phyloP scores from a whole-genome alignment of 495 filamentous ascomycete species.

The Oleoguttula mirabilis region DNA sequence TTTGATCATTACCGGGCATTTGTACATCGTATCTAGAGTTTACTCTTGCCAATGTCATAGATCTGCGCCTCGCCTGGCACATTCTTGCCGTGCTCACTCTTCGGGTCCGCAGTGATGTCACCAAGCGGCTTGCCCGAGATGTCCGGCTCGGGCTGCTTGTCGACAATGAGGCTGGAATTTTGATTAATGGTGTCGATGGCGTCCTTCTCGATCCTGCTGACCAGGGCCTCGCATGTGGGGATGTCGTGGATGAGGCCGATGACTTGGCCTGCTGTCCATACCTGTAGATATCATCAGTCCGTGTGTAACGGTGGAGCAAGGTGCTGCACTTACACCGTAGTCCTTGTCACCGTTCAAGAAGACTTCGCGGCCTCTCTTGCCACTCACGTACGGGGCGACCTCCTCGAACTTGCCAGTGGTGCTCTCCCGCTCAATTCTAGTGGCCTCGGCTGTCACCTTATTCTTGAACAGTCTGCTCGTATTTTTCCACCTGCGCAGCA shows the following conservation, averaged over 20 bases:
- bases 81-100: constrained; percentile 8
- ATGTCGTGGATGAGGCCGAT: constrained; percentile 61
- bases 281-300: constrained; percentile 27
- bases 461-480: constrained; percentile 81
- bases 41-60: constrained; percentile 34
- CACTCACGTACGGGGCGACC: constrained; percentile 79
- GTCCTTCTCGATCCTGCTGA: constrained; percentile 51
- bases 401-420: constrained; percentile 81
- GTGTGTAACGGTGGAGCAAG: neutral
- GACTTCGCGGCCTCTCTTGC: constrained; percentile 81
- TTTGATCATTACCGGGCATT: no score
- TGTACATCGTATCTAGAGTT: constrained; percentile 26
- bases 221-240: constrained; percentile 47
- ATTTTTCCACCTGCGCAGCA: constrained; percentile 87
- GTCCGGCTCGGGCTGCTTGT: constrained; percentile 23
- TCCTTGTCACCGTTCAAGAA: constrained; percentile 88
- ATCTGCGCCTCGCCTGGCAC: constrained; percentile 25
- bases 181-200: constrained; percentile 39
- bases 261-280: constrained; percentile 62
- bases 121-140: constrained; percentile 20
- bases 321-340: constrained; percentile 55
- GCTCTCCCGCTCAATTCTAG: constrained; percentile 76
- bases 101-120: constrained; percentile 11
- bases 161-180: constrained; percentile 22
- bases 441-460: constrained; percentile 67